phyloP scores from a whole-genome alignment of 2,329 filamentous ascomycete species.

The Colletotrichum limetticola region DNA sequence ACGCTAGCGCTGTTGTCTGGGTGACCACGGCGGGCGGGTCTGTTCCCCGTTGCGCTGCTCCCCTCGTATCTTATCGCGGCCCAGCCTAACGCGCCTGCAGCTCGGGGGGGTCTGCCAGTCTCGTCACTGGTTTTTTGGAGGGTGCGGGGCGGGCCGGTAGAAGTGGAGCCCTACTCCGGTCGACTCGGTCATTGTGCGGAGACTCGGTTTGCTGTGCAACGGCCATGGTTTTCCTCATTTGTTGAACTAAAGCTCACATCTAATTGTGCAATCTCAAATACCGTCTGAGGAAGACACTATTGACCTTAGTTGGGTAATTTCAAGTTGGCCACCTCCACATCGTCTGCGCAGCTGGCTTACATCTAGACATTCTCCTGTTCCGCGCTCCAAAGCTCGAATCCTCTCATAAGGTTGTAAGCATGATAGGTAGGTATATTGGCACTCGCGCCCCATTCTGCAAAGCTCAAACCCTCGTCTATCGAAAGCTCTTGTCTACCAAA shows the following conservation, averaged over 20 bases:
- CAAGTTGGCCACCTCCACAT: too few species aligned
- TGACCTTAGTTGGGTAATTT: too few species aligned
- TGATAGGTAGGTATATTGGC: too few species aligned
- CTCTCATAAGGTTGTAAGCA: too few species aligned
- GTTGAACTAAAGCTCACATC: too few species aligned
- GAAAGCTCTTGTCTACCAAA: neutral
- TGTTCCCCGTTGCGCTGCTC: constrained; percentile 10
- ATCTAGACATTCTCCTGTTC: too few species aligned
- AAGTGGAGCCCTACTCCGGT: neutral
- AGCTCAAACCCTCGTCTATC: neutral
- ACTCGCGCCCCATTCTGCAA: neutral
- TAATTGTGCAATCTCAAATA: too few species aligned
- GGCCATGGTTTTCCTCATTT: neutral
- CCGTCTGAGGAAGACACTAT: too few species aligned
- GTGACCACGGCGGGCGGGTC: constrained; percentile 16
- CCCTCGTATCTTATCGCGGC: constrained; percentile 21
- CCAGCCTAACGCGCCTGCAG: constrained; percentile 20
- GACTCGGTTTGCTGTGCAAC: constrained; percentile 1
- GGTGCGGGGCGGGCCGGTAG: constrained; percentile 27
- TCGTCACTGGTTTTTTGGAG: neutral
- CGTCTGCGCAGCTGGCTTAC: too few species aligned
- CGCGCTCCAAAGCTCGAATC: too few species aligned
- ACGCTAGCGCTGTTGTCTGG: constrained; percentile 27
- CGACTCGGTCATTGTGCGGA: constrained; percentile 4
- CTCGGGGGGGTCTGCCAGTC: constrained; percentile 1